These are phyloP conservation scores for Borealophlyctis nickersoniae DNA, from an alignment of 192 early-diverging fungal species.

Conservation along the genomic window DNA sequence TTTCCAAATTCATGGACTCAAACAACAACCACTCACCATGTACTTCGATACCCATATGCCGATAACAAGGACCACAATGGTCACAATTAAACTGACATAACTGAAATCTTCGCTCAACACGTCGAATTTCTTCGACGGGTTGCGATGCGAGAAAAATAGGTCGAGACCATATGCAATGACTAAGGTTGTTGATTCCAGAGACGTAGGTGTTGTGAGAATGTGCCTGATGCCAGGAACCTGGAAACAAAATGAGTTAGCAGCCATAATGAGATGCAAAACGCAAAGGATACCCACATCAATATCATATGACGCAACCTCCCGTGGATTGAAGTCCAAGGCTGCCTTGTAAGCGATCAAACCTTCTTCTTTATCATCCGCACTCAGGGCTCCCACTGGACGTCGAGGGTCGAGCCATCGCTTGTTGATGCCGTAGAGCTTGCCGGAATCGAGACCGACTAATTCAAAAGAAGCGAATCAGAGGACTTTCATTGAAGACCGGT, in stretches of 20 bases:
- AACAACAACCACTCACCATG: conserved; percentile 32
- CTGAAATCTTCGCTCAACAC: conserved; percentile 89
- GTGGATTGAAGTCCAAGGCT: conserved; percentile 68
- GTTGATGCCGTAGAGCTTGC: conserved; percentile 65
- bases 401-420: conserved; percentile 81
- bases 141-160: conserved; percentile 78
- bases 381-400: conserved; percentile 63
- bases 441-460: conserved; percentile 54
- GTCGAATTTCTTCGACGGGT: conserved; percentile 91
- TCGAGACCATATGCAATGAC: conserved; percentile 88
- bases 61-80: conserved; percentile 72
- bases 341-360: conserved; percentile 73
- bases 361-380: conserved; percentile 86
- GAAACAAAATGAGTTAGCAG: background rate
- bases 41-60: conserved; percentile 66
- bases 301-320: conserved; percentile 74
- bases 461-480: background rate
- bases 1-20: background rate
- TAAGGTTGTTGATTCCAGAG: conserved; percentile 91
- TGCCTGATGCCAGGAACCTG: conserved; percentile 61
- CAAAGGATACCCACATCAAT: conserved; percentile 40
- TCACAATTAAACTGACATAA: conserved; percentile 76
- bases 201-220: conserved; percentile 73
- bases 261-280: background rate
- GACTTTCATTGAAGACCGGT: background rate